Evolutionary conservation across 257 asterid species (phyloP).

Genomic region (Gardenia jasminoides): DNA sequence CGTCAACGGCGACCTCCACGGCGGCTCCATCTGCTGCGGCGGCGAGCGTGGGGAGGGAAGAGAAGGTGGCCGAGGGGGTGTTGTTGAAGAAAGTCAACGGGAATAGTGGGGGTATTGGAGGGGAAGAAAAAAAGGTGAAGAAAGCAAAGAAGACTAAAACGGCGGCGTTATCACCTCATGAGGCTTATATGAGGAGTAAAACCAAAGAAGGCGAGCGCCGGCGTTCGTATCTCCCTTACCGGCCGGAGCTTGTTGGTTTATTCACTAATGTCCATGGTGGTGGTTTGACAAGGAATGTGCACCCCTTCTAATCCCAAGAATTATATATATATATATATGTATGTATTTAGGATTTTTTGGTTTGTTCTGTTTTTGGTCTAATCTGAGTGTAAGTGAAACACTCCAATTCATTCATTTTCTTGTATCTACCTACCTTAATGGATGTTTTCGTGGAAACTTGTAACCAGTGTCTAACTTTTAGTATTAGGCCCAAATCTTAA

Average conservation of each 20-base stretch:
- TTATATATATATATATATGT: neutral
- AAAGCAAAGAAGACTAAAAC: slow-evolving; percentile 34
- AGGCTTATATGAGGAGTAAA: slow-evolving; percentile 66
- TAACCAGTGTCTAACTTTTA: neutral
- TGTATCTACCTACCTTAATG: neutral
- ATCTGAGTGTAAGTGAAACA: neutral
- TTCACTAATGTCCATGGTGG: slow-evolving; percentile 82
- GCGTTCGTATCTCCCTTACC: slow-evolving; percentile 80
- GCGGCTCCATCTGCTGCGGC: neutral
- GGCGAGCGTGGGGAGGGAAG: slow-evolving; percentile 1
- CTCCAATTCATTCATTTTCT: neutral
- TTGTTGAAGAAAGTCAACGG: slow-evolving; percentile 25
- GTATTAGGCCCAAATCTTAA: neutral
- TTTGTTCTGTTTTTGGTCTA: neutral
- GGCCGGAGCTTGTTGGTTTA: slow-evolving; percentile 87
- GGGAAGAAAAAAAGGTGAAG: slow-evolving; percentile 30
- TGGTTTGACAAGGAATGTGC: slow-evolving; percentile 74
- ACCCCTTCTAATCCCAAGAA: slow-evolving; percentile 51
- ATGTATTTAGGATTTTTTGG: neutral
- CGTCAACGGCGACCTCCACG: slow-evolving; percentile 22
- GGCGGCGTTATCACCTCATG: slow-evolving; percentile 59
- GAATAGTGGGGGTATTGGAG: neutral
- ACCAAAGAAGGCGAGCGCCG: slow-evolving; percentile 54
- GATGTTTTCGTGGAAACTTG: neutral
- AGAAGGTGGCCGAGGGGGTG: slow-evolving; percentile 10